Evolutionary conservation across 192 early-diverging fungal genomes (phyloP).

Genomic region (Pilaira anomala): DNA sequence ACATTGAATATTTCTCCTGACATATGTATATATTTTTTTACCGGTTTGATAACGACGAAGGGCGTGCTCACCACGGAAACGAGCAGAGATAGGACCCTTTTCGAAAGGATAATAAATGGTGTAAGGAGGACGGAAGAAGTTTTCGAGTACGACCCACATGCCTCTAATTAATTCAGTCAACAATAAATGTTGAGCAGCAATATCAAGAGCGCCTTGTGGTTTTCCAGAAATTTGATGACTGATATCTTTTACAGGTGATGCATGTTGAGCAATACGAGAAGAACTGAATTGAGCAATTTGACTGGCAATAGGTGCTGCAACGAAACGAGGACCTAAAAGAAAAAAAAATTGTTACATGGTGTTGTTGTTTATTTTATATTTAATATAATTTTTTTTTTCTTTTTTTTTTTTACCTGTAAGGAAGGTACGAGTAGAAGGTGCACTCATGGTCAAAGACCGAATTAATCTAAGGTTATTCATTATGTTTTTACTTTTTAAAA

Average conservation of each 20-base stretch:
- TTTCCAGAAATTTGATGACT: constrained; percentile 26
- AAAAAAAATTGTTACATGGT: background rate
- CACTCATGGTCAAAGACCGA: background rate
- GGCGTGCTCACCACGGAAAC: constrained; percentile 97
- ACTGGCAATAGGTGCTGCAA: constrained; percentile 24
- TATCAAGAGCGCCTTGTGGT: constrained; percentile 37
- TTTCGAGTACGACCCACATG: constrained; percentile 88
- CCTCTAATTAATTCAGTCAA: constrained; percentile 90
- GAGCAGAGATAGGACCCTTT: constrained; percentile 88
- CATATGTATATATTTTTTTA: constrained; percentile 28
- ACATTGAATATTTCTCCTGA: too few relatives aligned
- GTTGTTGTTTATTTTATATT: too few relatives aligned
- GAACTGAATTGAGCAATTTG: constrained; percentile 27
- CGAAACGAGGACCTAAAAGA: constrained; percentile 10
- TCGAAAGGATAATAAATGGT: constrained; percentile 96
- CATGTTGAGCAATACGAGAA: constrained; percentile 14
- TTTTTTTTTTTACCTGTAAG: background rate
- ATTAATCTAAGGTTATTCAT: background rate
- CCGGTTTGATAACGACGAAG: constrained; percentile 91
- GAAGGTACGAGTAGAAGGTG: constrained; percentile 1
- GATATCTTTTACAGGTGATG: constrained; percentile 18
- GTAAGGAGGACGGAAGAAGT: constrained; percentile 93
- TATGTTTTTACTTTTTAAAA: background rate
- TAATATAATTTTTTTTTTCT: too few relatives aligned
- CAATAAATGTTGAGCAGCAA: constrained; percentile 73